Evolutionary conservation across 148 eudicot species (phyloP).

Genomic region (Vaccinium macrocarpon): DNA sequence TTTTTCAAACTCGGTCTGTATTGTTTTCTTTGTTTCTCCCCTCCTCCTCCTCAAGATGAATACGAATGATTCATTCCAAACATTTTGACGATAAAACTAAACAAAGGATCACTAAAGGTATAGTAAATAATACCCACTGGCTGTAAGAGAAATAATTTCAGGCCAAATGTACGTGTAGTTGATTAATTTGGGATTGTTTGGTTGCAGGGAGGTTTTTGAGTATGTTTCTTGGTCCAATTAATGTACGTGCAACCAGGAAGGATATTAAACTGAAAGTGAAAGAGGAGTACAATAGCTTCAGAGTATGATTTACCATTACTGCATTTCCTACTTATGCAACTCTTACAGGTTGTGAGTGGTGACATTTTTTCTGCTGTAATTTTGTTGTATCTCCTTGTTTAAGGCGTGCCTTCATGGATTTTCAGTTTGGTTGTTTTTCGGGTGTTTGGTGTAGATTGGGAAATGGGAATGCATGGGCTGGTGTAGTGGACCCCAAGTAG

Average conservation of each 20-base stretch:
- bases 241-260: conserved; percentile 80
- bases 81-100: background rate
- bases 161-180: background rate
- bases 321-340: background rate
- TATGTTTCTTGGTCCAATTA: conserved; percentile 89
- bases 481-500: background rate
- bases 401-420: background rate
- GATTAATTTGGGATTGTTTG: conserved; percentile 13
- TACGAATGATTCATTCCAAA: background rate
- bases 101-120: background rate
- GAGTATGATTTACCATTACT: conserved; percentile 41
- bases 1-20: background rate
- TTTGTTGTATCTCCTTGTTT: background rate
- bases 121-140: background rate
- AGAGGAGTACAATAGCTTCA: conserved; percentile 87
- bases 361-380: background rate
- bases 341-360: background rate
- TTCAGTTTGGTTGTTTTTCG: background rate
- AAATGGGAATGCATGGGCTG: background rate
- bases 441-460: background rate
- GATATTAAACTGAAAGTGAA: conserved; percentile 94
- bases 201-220: conserved; percentile 64
- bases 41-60: no score
- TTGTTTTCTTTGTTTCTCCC: background rate
- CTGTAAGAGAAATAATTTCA: background rate